Conservation (phyloP, 257 asterid genomes). For the Scutellaria barbata region DNA sequence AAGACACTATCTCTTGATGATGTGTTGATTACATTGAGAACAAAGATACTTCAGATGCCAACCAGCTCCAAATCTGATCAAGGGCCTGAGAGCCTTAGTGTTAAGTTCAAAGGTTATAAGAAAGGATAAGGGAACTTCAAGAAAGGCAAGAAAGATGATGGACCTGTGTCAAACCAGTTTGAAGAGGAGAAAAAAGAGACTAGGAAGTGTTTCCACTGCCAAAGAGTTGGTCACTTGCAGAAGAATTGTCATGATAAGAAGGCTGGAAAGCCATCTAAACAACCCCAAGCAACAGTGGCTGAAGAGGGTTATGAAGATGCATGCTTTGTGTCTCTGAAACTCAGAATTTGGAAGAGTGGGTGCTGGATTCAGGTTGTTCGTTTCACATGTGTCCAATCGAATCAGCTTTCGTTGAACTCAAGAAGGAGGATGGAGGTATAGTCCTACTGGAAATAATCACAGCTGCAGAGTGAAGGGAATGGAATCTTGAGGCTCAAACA, state of each 20-base stretch:
- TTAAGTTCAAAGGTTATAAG: no score
- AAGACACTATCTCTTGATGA: no score
- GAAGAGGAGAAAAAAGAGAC: not conserved
- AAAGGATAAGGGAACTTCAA: no score
- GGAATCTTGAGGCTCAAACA: not conserved
- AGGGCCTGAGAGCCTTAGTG: not conserved
- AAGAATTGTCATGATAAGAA: not conserved
- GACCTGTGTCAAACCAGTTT: not conserved
- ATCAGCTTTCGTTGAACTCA: not conserved
- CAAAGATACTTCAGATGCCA: not conserved
- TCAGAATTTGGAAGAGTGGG: not conserved
- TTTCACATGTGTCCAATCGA: not conserved
- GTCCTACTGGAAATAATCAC: not conserved
- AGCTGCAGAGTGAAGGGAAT: not conserved
- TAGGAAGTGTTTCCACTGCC: not conserved
- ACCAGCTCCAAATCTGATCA: no score
- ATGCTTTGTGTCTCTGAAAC: not conserved
- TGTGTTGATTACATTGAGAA: no score
- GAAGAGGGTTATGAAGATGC: not conserved
- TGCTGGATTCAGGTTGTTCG: not conserved
- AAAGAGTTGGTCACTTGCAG: not conserved
- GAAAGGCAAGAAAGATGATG: no score
- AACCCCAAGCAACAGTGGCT: not conserved
- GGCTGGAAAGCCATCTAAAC: not conserved
- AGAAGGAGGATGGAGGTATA: not conserved